phyloP scores from a whole-genome alignment of 768 basidiomycete genomes.

The Termitomyces sp. region DNA sequence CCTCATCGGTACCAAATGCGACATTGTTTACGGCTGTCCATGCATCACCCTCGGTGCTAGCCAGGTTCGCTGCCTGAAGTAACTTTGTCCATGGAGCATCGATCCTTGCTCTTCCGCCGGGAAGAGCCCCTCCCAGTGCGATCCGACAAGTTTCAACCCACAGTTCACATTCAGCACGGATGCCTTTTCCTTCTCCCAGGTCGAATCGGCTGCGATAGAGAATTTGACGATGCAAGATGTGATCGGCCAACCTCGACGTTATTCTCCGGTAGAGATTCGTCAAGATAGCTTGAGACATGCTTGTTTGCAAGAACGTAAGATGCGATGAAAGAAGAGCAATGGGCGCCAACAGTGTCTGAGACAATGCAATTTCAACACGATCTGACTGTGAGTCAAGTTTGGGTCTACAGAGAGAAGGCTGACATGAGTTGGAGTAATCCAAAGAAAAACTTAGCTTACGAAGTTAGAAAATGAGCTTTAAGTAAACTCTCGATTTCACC shows the following conservation, averaged over 20 bases:
- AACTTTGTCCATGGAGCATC: conserved; percentile 78
- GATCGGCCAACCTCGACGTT: conserved; percentile 64
- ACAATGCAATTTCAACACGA: conserved; percentile 41
- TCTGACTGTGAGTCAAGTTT: conserved; percentile 13
- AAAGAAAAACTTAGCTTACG: conserved; percentile 25
- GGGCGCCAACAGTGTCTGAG: conserved; percentile 70
- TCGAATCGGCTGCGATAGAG: conserved; percentile 72
- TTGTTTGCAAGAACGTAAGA: conserved; percentile 60
- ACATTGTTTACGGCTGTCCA: conserved; percentile 45
- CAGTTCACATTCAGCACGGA: conserved; percentile 71
- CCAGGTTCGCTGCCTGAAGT: conserved; percentile 64
- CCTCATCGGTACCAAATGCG: conserved; percentile 49
- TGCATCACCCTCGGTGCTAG: conserved; percentile 53
- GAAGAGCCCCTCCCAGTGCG: conserved; percentile 46
- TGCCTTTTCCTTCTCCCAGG: conserved; percentile 52
- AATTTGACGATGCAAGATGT: conserved; percentile 82
- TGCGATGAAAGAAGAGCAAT: conserved; percentile 81
- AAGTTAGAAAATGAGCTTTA: conserved; percentile 65
- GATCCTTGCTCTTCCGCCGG: conserved; percentile 47
- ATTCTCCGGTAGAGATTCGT: conserved; percentile 73
- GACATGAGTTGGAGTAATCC: neutral
- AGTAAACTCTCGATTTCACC: conserved; percentile 77
- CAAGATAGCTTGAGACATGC: conserved; percentile 55
- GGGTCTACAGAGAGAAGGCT: conserved; percentile 11
- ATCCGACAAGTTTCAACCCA: conserved; percentile 79